Evolutionary conservation across 768 basidiomycete genomes (phyloP).

Genomic region (Dioszegia crocea): DNA sequence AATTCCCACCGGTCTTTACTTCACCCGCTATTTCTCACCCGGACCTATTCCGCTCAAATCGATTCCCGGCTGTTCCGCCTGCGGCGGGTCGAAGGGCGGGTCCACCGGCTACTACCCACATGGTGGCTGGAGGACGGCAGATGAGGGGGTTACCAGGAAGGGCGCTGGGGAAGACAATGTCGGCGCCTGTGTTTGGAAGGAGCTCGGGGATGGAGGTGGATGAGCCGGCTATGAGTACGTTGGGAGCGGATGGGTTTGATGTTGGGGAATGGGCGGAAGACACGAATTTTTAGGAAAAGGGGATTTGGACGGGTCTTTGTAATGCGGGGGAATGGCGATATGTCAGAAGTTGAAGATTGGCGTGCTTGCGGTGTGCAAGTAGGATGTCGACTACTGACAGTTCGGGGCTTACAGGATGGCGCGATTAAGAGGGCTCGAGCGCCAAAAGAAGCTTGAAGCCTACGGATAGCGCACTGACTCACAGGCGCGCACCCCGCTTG

Average conservation of each 20-base stretch:
- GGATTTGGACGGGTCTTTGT: neutral
- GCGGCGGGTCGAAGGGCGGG: slow-evolving; percentile 8
- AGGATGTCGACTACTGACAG: too few species aligned
- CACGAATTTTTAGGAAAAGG: slow-evolving; percentile 26
- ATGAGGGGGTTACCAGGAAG: slow-evolving; percentile 22
- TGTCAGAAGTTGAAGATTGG: too few species aligned
- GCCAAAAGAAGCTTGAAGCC: too few species aligned
- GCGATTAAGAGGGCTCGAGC: too few species aligned
- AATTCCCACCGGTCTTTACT: slow-evolving; percentile 40
- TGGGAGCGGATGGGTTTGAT: slow-evolving; percentile 32
- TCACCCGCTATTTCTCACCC: slow-evolving; percentile 34
- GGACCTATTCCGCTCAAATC: slow-evolving; percentile 18
- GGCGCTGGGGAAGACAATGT: slow-evolving; percentile 33
- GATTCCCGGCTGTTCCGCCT: slow-evolving; percentile 6
- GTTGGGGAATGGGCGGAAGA: slow-evolving; percentile 37
- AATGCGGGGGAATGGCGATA: neutral
- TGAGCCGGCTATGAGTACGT: slow-evolving; percentile 6
- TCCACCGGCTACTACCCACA: slow-evolving; percentile 1
- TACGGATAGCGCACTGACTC: too few species aligned
- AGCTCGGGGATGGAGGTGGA: slow-evolving; percentile 38
- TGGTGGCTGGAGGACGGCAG: neutral
- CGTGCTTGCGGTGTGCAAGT: too few species aligned
- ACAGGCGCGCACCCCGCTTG: too few species aligned
- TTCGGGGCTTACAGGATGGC: too few species aligned
- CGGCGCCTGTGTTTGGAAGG: slow-evolving; percentile 30